phyloP scores from a whole-genome alignment of 768 basidiomycete species.

The Pseudohyphozyma bogoriensis region DNA sequence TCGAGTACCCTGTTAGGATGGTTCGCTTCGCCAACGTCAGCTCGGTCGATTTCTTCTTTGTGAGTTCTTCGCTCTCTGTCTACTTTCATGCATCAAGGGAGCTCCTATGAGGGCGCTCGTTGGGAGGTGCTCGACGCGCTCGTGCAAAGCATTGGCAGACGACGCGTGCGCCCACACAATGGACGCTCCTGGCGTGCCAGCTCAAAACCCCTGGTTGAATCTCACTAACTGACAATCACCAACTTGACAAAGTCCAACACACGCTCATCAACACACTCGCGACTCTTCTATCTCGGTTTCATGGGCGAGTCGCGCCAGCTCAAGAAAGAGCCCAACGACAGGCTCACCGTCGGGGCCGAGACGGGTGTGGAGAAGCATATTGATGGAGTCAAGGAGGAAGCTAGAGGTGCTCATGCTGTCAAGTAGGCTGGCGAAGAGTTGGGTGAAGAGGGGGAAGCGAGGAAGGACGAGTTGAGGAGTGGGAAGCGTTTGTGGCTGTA shows the following conservation, averaged over 20 bases:
- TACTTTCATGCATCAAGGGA: too few species aligned
- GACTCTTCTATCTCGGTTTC: conserved; percentile 32
- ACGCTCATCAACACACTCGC: conserved; percentile 7
- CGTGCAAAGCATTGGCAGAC: too few species aligned
- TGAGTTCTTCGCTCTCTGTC: conserved; percentile 1
- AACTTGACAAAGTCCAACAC: conserved; percentile 10
- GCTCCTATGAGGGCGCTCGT: too few species aligned
- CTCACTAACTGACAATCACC: too few species aligned
- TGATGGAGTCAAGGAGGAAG: neutral
- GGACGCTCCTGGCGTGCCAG: too few species aligned
- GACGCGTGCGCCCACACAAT: too few species aligned
- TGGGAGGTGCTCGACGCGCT: neutral
- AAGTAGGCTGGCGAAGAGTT: too few species aligned
- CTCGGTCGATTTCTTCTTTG: conserved; percentile 28
- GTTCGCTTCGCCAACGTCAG: conserved; percentile 27
- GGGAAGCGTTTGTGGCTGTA: too few species aligned
- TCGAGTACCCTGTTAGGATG: conserved; percentile 33
- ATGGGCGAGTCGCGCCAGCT: conserved; percentile 26
- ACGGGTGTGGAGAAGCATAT: neutral
- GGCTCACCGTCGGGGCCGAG: conserved; percentile 11
- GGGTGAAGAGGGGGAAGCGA: too few species aligned
- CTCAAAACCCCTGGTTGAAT: too few species aligned
- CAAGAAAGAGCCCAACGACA: conserved; percentile 28
- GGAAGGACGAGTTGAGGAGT: too few species aligned
- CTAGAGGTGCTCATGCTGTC: too few species aligned